Percentiles rank a stretch among this genome's conserved stretches.
phyloP scores from a whole-genome alignment of 2,329 filamentous ascomycete species.

The Cylindrodendrum hubeiense region DNA sequence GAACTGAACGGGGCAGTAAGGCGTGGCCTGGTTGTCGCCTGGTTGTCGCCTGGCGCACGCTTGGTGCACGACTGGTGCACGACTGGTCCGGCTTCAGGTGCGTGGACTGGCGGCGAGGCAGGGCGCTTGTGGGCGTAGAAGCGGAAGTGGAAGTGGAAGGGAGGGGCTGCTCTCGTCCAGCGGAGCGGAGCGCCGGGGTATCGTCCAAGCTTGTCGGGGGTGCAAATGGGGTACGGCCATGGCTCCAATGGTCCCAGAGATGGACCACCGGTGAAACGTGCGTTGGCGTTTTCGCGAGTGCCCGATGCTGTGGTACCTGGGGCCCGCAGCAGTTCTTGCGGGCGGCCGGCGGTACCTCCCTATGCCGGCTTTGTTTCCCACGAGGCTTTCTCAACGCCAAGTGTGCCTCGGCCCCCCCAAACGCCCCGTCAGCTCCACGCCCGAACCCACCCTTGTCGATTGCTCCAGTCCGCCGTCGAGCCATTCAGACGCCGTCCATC shows the following conservation, averaged over 20 bases:
- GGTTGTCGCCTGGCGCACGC: neutral
- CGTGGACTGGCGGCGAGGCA: slow-evolving; percentile 12
- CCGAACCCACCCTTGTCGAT: slow-evolving; percentile 25
- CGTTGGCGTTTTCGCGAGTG: slow-evolving; percentile 29
- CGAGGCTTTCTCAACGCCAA: slow-evolving; percentile 45
- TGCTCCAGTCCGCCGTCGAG: slow-evolving; percentile 35
- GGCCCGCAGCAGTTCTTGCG: neutral
- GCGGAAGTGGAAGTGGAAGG: neutral
- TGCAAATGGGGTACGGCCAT: neutral
- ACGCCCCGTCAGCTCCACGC: slow-evolving; percentile 42
- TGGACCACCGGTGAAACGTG: slow-evolving; percentile 27
- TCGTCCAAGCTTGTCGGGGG: neutral
- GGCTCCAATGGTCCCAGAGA: neutral
- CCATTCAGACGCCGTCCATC: slow-evolving; percentile 32
- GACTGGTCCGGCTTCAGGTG: slow-evolving; percentile 1
- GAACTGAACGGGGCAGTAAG: neutral
- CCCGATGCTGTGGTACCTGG: slow-evolving; percentile 25
- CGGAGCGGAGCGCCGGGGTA: slow-evolving; percentile 1
- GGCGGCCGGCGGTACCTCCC: slow-evolving; percentile 24
- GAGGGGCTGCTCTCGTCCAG: neutral
- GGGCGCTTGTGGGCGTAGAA: slow-evolving; percentile 36
- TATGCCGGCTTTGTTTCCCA: slow-evolving; percentile 26
- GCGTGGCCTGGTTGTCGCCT: neutral
- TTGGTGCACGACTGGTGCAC: neutral
- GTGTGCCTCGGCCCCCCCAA: slow-evolving; percentile 42